Conservation (phyloP, 345 rosid species). For the Salix dunnii region DNA sequence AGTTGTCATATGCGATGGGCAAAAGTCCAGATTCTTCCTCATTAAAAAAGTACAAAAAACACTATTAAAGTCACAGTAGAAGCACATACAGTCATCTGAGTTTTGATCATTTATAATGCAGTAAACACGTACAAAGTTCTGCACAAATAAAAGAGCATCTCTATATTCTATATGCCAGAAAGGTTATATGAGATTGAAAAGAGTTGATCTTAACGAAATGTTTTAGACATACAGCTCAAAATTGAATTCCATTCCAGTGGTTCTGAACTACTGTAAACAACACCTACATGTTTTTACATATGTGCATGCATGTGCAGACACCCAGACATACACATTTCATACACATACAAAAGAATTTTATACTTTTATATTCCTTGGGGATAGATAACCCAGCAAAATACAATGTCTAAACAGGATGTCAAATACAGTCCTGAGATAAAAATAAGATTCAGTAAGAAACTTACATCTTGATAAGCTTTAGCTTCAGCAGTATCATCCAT, state of each 20-base stretch:
- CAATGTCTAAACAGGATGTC: neutral
- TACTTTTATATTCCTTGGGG: neutral
- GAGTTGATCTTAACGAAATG: neutral
- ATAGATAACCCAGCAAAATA: neutral
- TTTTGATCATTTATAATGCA: neutral
- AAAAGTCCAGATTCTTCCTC: neutral
- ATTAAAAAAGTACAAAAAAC: neutral
- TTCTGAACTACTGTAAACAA: neutral
- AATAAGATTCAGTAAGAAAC: constrained; percentile 21
- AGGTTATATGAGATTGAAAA: neutral
- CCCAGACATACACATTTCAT: neutral
- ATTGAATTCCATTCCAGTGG: neutral
- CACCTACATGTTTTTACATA: neutral
- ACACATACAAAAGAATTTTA: neutral
- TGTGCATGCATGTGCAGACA: neutral
- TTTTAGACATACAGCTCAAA: neutral
- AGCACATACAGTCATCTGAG: neutral
- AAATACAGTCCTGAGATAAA: neutral
- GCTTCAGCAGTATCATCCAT: constrained; percentile 97
- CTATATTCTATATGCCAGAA: neutral
- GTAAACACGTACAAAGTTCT: neutral
- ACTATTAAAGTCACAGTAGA: neutral
- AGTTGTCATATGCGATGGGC: neutral
- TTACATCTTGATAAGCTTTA: constrained; percentile 92
- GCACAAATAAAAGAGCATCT: neutral